Evolutionary conservation across 306 rosid genomes (phyloP), one percentile per base, ranked within the genome.

Genomic region (Inga laurina): DNA sequence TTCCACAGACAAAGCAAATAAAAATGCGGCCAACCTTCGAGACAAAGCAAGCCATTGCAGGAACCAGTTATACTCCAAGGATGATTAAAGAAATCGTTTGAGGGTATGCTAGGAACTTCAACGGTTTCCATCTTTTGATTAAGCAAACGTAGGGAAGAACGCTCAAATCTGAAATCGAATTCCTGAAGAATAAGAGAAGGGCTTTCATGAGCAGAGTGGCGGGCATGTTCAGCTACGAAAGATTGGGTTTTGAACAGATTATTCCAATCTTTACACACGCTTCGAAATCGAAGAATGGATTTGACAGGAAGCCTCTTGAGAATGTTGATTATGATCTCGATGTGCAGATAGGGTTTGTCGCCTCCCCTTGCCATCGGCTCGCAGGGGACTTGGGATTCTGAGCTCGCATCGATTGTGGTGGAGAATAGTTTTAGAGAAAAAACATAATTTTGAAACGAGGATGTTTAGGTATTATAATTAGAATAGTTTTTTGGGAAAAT

Each of bases 11-110:
- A 27, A 13, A 45, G 43, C 8, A 0, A 4, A 45, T 10, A 3
- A 8, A 2, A 3, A 32, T 0, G 3, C 13, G 2, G 13, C 3
- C 3, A 0, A 1, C 48, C 10, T 10, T 45, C 14, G 2, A 45
- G 14, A 11, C 13, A 45, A 10, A 45, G 49, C 14, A 45, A 10
- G 49, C 49, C 49, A 10, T 45, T 45, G 14, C 49, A 45, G 13
- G 49, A 10, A 45, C 49, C 13, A 19, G 19, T 7, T 10, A 54
- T 16, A 7, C 10, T 1, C 8, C 56, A 49, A 49, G 8, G 5
- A 5, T 3, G 1, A 18, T n/a, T 7, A 5, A 54, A 19, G 10
- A 0, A 49, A 49, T 54, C 22, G 61, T 0, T 54, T 8, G 8
- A 6, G 22, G 61, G 22, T 18, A 9, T 16, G 8, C 22, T 54